phyloP scores from a whole-genome alignment of 1,284 basidiomycete genomes.

The Apiotrichum gamsii region DNA sequence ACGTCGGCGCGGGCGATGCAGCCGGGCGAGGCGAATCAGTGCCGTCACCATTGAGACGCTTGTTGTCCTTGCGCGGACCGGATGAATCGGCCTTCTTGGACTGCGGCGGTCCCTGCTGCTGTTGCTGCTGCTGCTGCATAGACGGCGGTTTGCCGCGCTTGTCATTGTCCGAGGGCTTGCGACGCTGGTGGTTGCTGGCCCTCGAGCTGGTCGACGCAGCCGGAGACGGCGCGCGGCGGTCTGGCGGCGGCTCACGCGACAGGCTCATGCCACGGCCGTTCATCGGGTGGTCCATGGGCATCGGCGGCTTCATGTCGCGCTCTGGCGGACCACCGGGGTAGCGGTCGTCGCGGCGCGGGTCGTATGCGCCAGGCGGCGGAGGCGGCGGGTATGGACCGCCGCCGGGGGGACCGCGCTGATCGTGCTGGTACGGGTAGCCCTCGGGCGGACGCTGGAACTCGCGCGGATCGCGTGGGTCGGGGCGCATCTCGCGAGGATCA shows the following conservation, averaged over 20 bases:
- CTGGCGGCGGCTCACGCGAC: slow-evolving; percentile 9
- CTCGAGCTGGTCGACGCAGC: slow-evolving; percentile 32
- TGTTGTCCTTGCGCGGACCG: no score
- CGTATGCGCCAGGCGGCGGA: no score
- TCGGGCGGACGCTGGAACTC: slow-evolving; percentile 17
- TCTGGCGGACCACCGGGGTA: slow-evolving; percentile 9
- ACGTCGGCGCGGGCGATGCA: slow-evolving; percentile 3
- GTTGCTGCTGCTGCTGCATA: no score
- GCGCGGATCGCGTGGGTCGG: slow-evolving; percentile 1
- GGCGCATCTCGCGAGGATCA: background rate
- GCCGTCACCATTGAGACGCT: slow-evolving; percentile 5
- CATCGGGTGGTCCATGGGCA: slow-evolving; percentile 2
- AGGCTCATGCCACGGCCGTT: slow-evolving; percentile 12
- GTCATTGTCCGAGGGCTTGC: slow-evolving; percentile 16
- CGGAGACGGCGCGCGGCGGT: slow-evolving; percentile 32
- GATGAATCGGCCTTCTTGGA: background rate
- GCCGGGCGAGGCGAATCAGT: slow-evolving; percentile 3
- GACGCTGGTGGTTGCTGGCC: slow-evolving; percentile 15
- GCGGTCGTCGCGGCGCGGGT: slow-evolving; percentile 9
- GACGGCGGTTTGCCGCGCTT: slow-evolving; percentile 1
- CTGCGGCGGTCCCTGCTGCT: background rate
- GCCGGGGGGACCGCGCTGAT: background rate
- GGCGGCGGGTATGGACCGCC: slow-evolving; percentile 7
- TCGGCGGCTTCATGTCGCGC: slow-evolving; percentile 5
- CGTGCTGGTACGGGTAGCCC: slow-evolving; percentile 11